Evolutionary conservation across 371 early-diverging fungal genomes (phyloP).

Genomic region (Syncephalastrum monosporum): DNA sequence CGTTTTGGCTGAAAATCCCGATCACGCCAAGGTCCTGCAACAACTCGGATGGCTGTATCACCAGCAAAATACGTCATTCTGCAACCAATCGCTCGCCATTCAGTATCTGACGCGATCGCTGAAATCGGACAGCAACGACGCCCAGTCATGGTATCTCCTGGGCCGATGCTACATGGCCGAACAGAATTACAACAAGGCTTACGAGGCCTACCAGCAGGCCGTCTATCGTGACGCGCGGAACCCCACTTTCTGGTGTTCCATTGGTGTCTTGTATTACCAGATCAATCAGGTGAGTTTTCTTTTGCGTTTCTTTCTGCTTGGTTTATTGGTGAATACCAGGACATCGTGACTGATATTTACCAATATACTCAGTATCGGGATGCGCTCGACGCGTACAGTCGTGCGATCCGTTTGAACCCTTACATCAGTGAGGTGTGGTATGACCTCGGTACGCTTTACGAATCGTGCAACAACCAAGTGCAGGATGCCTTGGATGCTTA

Average conservation of each 20-base stretch:
- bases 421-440: conserved; percentile 96
- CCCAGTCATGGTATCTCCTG: conserved; percentile 94
- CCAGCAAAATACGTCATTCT: conserved; percentile 76
- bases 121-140: conserved; percentile 84
- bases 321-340: too few relatives aligned
- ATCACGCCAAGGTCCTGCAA: conserved; percentile 94
- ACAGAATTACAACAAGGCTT: conserved; percentile 93
- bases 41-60: conserved; percentile 97
- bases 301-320: too few relatives aligned
- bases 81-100: conserved; percentile 69
- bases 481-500: conserved; percentile 98
- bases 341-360: too few relatives aligned
- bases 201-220: conserved; percentile 97
- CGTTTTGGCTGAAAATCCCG: conserved; percentile 85
- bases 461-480: conserved; percentile 96
- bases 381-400: conserved; percentile 95
- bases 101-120: conserved; percentile 80
- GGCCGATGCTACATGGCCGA: conserved; percentile 97
- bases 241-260: conserved; percentile 98
- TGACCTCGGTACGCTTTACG: conserved; percentile 95
- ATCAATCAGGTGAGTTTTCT: conserved; percentile 68
- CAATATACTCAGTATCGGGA: conserved; percentile 77
- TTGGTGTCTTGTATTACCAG: conserved; percentile 96
- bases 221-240: conserved; percentile 93
- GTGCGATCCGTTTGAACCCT: conserved; percentile 93